Conservation (phyloP, 2,329 filamentous ascomycete species). For the Xylariaceae sp. region DNA sequence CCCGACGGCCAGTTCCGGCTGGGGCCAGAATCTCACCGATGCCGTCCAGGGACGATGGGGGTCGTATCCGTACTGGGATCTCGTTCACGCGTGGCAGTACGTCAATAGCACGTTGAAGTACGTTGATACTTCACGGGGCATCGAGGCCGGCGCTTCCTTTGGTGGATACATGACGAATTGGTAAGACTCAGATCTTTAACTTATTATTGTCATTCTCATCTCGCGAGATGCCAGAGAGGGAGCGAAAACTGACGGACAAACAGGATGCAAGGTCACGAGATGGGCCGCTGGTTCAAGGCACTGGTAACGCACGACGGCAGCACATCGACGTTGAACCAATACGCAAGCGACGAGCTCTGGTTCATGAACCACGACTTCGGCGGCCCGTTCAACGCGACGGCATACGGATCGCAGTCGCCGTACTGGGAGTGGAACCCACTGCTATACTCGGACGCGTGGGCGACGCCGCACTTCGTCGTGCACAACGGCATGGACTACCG, state of each 20-base stretch:
- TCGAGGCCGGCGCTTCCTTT: constrained; percentile 48
- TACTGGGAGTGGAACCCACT: constrained; percentile 47
- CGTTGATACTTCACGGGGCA: constrained; percentile 45
- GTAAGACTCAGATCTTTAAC: constrained; percentile 20
- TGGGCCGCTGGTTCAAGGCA: constrained; percentile 52
- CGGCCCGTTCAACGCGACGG: constrained; percentile 41
- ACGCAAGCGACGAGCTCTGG: constrained; percentile 33
- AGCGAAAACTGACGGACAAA: neutral
- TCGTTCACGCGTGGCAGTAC: constrained; percentile 48
- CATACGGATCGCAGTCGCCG: constrained; percentile 33
- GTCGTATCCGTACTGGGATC: constrained; percentile 47
- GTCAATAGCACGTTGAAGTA: constrained; percentile 46
- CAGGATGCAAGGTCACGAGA: constrained; percentile 48
- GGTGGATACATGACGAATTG: constrained; percentile 54
- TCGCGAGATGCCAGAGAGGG: neutral
- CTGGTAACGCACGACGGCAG: constrained; percentile 50
- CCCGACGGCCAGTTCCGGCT: constrained; percentile 49
- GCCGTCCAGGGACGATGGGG: constrained; percentile 47
- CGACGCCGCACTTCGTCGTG: constrained; percentile 64
- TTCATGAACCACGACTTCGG: constrained; percentile 41
- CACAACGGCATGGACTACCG: constrained; percentile 64
- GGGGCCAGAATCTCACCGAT: constrained; percentile 49
- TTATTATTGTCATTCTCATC: neutral
- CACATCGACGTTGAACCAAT: constrained; percentile 33
- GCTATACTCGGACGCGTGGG: constrained; percentile 50